Percentiles rank a stretch among this genome's conserved stretches.
phyloP scores from a whole-genome alignment of 1,139 yeast genomes.

The Komagataea norvegica region DNA sequence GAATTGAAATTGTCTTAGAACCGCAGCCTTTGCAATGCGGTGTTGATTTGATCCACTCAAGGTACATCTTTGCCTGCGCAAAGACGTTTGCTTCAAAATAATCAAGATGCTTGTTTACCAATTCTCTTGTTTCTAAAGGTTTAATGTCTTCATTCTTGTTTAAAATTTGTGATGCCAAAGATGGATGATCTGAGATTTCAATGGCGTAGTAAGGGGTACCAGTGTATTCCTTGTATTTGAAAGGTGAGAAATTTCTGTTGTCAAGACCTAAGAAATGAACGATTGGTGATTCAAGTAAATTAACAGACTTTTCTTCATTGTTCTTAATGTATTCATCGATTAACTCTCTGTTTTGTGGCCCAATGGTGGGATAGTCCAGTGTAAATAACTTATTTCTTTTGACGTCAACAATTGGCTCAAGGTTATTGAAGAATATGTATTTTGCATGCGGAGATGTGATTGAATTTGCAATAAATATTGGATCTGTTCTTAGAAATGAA shows the following conservation, averaged over 20 bases:
- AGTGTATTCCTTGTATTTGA: constrained; percentile 39
- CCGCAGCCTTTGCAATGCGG: constrained; percentile 90
- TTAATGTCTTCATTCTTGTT: constrained; percentile 9
- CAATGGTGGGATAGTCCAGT: constrained; percentile 17
- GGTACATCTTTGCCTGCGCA: constrained; percentile 78
- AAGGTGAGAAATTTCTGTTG: constrained; percentile 39
- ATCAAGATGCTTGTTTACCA: constrained; percentile 29
- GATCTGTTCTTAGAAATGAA: constrained; percentile 69
- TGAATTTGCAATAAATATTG: constrained; percentile 55
- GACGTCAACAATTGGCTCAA: constrained; percentile 24
- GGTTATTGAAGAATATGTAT: constrained; percentile 41
- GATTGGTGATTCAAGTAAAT: constrained; percentile 32
- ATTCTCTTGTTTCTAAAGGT: constrained; percentile 23
- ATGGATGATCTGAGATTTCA: constrained; percentile 44
- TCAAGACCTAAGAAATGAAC: constrained; percentile 58
- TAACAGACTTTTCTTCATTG: constrained; percentile 11
- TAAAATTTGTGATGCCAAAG: constrained; percentile 19
- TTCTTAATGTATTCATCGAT: constrained; percentile 19
- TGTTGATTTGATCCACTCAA: constrained; percentile 80
- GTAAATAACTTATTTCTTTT: constrained; percentile 18
- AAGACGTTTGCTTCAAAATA: constrained; percentile 58
- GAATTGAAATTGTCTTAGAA: constrained; percentile 56
- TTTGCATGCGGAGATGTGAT: constrained; percentile 47
- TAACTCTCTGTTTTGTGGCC: constrained; percentile 12
- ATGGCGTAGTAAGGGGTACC: constrained; percentile 81